A percentile compares a stretch with the other conserved stretches of the same genome.
phyloP scores from a whole-genome alignment of 345 rosid genomes.

The Microcos paniculata region DNA sequence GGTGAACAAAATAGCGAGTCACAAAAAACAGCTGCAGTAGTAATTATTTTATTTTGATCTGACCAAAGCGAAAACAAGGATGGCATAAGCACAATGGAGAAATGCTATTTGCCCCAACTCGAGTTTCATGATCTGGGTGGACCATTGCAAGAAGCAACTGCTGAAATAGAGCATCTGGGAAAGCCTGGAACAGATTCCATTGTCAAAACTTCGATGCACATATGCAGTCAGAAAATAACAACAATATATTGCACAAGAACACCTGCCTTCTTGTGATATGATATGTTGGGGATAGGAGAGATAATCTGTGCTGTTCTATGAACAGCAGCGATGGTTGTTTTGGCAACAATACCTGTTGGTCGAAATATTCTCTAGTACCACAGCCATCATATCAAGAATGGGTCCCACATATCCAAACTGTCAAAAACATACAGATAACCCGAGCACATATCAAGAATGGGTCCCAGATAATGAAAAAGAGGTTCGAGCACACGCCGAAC shows the following conservation, averaged over 20 bases:
- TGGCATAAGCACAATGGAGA: constrained; percentile 72
- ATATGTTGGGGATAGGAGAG: constrained; percentile 63
- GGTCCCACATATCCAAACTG: constrained; percentile 92
- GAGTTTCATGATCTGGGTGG: constrained; percentile 73
- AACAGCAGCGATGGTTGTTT: constrained; percentile 69
- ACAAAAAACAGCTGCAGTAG: constrained; percentile 36
- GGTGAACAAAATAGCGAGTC: constrained; percentile 26
- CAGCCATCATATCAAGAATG: constrained; percentile 84
- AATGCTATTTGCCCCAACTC: constrained; percentile 72
- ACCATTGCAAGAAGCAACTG: constrained; percentile 82
- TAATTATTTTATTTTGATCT: constrained; percentile 42
- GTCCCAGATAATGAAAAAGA: constrained; percentile 79
- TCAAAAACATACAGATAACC: constrained; percentile 30
- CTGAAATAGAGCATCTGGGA: constrained; percentile 90
- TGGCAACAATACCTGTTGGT: constrained; percentile 49
- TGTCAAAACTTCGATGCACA: constrained; percentile 11
- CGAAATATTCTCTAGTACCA: constrained; percentile 72
- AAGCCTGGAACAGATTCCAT: constrained; percentile 62
- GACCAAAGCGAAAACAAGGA: constrained; percentile 54
- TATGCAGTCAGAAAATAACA: background rate
- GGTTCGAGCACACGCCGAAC: constrained; percentile 92
- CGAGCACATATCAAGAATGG: constrained; percentile 52
- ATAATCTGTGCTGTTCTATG: constrained; percentile 62
- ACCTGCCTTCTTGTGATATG: constrained; percentile 78
- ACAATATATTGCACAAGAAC: constrained; percentile 12